These are phyloP conservation scores for Gypsophila paniculata DNA, from an alignment of 179 eudicot species.

Conservation along the genomic window DNA sequence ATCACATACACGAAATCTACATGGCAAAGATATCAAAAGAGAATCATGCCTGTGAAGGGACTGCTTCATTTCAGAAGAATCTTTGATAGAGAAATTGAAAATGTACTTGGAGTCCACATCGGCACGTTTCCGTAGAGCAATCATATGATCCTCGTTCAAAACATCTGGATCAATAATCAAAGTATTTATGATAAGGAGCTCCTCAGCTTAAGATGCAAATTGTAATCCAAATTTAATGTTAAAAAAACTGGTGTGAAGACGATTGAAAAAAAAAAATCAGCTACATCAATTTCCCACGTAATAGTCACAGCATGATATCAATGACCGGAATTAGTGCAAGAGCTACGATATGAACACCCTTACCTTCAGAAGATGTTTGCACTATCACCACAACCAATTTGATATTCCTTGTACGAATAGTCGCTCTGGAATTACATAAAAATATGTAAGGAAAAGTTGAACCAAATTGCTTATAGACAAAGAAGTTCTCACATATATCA, in stretches of 20 bases:
- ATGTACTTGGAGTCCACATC: conserved; percentile 78
- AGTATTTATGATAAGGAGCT: background rate
- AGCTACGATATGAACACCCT: conserved; percentile 13
- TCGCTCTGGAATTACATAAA: conserved; percentile 45
- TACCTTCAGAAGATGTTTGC: conserved; percentile 58
- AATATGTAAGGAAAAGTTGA: background rate
- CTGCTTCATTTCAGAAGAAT: conserved; percentile 49
- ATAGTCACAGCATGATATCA: background rate
- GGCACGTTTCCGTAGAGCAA: conserved; percentile 84
- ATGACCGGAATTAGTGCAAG: conserved; percentile 4
- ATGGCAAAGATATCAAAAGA: conserved; percentile 3
- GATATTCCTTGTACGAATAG: conserved; percentile 61
- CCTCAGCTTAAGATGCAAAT: background rate
- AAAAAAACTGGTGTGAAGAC: background rate
- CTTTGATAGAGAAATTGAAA: conserved; percentile 46
- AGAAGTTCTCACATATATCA: background rate
- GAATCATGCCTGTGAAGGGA: conserved; percentile 66
- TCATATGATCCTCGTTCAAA: conserved; percentile 74
- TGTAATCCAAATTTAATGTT: no score
- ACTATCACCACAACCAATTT: conserved; percentile 69
- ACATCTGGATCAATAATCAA: conserved; percentile 46
- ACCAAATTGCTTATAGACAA: background rate
- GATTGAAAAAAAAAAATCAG: background rate
- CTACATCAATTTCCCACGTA: conserved; percentile 4
- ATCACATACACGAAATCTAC: conserved; percentile 3